These are phyloP conservation scores for Aspergillus puulaauensis DNA, from an alignment of 2,329 filamentous ascomycete genomes.

Conservation along the genomic window DNA sequence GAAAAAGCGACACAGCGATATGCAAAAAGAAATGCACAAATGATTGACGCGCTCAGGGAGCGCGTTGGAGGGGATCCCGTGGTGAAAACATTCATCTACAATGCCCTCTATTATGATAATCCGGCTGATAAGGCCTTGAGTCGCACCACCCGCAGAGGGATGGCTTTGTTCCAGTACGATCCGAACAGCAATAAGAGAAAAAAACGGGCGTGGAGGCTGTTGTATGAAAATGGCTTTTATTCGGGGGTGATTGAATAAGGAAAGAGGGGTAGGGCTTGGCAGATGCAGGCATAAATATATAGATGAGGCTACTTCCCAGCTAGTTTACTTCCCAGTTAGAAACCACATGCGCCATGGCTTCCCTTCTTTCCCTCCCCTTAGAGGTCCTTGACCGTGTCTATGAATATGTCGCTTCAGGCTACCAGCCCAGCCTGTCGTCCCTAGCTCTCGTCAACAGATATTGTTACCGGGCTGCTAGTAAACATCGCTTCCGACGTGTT, in stretches of 20 bases:
- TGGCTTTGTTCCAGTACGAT: neutral
- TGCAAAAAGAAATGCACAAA: neutral
- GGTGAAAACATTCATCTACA: neutral
- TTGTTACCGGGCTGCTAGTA: neutral
- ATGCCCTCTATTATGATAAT: neutral
- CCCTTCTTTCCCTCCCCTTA: neutral
- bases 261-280: neutral
- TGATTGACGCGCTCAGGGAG: neutral
- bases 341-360: neutral
- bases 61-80: neutral
- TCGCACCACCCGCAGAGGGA: neutral
- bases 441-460: neutral
- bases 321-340: too few species aligned
- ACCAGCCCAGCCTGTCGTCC: neutral
- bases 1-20: neutral
- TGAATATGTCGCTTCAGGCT: neutral
- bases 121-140: neutral
- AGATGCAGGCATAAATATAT: neutral
- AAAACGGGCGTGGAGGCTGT: neutral
- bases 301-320: too few species aligned
- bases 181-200: neutral
- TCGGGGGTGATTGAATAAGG: neutral
- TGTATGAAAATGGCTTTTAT: neutral
- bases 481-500: neutral
- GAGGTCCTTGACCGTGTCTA: neutral